Base-by-base conservation (phyloP, 1,139 yeast genomes). In the Pichia inconspicua region DNA sequence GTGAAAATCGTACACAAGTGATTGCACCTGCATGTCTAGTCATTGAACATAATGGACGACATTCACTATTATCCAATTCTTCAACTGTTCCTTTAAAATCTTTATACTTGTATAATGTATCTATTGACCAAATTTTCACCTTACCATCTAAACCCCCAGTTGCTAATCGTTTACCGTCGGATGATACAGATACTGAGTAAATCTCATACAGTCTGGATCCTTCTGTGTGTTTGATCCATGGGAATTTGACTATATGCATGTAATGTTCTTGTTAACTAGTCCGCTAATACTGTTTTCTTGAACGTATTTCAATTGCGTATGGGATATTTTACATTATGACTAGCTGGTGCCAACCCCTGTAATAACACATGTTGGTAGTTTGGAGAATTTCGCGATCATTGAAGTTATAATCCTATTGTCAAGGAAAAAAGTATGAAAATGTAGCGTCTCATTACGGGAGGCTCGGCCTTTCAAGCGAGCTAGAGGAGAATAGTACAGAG, bases 61-160 rank as follows among this genome's bases (percentile, higher is more conserved):
- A 68, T 25, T 73, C 66, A 1, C 72, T 66, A 14, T 66, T 65
- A 34, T 73, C 64, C 53, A 65, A 41, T 25, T 51, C 42, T 14
- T 49, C 38, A 14, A 32, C 36, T 43, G 43, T 28, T 31, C 19
- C 39, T 25, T 44, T 36, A 14, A 36, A 34, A 30, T 42, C 57
- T 51, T 59, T 66, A 57, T 66, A 71, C 41, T 68, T 67, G 30
- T 70, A 61, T 14, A 84, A 71, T 11, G 84, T 75, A 3, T 75
- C 75, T 10, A 86, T 75, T 19, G 88, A 84, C 98, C 98, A 92
- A 44, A 92, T 84, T 53, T 90, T 77, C 46, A 92, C 88, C 59
- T 87, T 88, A 2, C 97, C 96, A 66, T 92, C 98, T 48, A 90
- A 71, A 1, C 98, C 98, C 15, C 98, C 98, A 0, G 97, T 83